Evolutionary conservation across 192 early-diverging fungal species (phyloP).

Genomic region (Rhizophagus prolifer): DNA sequence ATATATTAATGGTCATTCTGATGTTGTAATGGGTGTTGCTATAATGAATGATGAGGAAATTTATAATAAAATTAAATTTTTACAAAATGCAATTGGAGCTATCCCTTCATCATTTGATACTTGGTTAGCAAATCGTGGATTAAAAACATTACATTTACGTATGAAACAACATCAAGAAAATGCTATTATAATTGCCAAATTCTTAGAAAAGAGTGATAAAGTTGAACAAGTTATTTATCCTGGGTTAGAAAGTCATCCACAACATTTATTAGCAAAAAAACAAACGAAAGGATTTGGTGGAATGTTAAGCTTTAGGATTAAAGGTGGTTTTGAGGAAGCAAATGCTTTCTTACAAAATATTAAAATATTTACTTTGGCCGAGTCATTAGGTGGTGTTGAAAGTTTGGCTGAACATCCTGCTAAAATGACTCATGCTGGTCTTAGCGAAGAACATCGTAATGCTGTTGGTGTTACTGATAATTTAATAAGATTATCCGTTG

Average conservation of each 20-base stretch:
- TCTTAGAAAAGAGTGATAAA: conserved; percentile 64
- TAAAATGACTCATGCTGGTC: conserved; percentile 93
- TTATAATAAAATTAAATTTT: conserved; percentile 75
- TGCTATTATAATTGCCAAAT: conserved; percentile 81
- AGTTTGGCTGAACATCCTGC: conserved; percentile 90
- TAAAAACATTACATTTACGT: conserved; percentile 94
- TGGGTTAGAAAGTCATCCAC: conserved; percentile 84
- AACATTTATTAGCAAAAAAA: conserved; percentile 85
- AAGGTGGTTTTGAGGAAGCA: conserved; percentile 73
- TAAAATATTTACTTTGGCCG: conserved; percentile 90
- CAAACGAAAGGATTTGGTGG: conserved; percentile 95
- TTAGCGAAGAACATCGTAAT: conserved; percentile 82
- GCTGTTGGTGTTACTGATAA: conserved; percentile 90
- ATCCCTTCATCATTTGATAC: conserved; percentile 97
- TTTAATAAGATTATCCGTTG: conserved; percentile 89
- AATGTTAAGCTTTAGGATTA: conserved; percentile 94
- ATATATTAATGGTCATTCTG: conserved; percentile 98
- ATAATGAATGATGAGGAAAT: conserved; percentile 76
- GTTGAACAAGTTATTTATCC: conserved; percentile 93
- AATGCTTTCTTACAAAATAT: conserved; percentile 82
- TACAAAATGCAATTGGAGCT: conserved; percentile 97
- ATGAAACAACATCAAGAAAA: conserved; percentile 90
- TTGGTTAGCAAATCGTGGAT: conserved; percentile 89
- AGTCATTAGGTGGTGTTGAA: conserved; percentile 95
- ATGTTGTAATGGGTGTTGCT: conserved; percentile 97